Evolutionary conservation across 2,329 filamentous ascomycete genomes (phyloP), one percentile per base, ranked within the genome.

Genomic region (Pseudocercospora fuligena): DNA sequence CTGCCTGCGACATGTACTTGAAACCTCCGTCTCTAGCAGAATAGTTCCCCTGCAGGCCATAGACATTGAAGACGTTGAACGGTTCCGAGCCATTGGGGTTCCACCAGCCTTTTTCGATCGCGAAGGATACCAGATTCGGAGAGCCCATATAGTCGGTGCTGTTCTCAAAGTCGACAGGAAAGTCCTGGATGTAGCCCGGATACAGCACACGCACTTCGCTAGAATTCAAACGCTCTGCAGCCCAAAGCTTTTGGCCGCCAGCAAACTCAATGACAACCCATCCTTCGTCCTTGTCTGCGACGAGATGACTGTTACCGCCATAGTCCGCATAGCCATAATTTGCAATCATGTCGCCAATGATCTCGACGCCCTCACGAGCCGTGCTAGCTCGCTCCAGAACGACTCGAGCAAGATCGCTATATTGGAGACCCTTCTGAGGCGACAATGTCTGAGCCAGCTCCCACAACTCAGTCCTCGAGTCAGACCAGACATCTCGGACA

Each of bases 271-370:
- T 76, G 6, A 78, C 76, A 0, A 79, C 74, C 76, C 76, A 78
- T 3, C 76, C 77, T 64, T 79, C 77, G 29, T 77, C 68, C 12
- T 74, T 73, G 54, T 79, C 82, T 16, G 80, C 80, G 31, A 82
- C 79, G 2, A 82, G 76, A 65, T 82, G 80, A 19, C 79, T 78
- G 68, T 82, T 82, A 1, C 80, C 80, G 3, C 80, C 80, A 59
- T 82, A 82, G 19, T 79, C 78, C 4, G 80, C 78, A 64, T 82
- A 80, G 7, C 80, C 80, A 54, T 82, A 78, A 63, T 79, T 72
- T 7, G 75, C 73, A 19, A 82, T 78, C 66, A 82, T 66, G 7
- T 76, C 71, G 1, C 80, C 80, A 25, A 82, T 81, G 29, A 82
- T 76, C 65, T 82, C 78, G 0, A 81, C 80, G n/a, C 80, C 80